Base-by-base conservation (phyloP, 2,329 filamentous ascomycete genomes). In the Nothomitra cinnamomea region DNA sequence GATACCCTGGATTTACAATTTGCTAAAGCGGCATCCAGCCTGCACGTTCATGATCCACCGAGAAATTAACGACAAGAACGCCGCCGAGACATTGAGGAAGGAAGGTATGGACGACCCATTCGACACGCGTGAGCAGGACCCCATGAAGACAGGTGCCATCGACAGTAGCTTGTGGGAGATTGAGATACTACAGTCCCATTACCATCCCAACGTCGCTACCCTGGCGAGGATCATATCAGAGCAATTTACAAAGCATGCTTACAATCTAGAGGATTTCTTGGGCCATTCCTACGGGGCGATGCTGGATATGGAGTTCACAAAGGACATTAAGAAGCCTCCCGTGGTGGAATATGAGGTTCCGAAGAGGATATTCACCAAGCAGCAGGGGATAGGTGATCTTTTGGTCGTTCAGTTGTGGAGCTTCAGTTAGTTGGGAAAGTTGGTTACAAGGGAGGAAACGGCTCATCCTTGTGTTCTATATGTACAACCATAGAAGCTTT, bases 31-130 rank as follows among this genome's bases (percentile, higher is more conserved):
- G 59, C 92, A 98, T 65, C 90, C 90, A 1, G 80, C 82, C 1
- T 94, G 87, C 63, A 94, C 90, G 0, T 96, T 95, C 62, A 94
- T 98, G 88, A 79, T 98, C 59, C 94, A 98, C 66, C 81, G 92
- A 53, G 80, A 79, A 56, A 72, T 76, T 38, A 75, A 74, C 49
- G 79, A 80, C 42, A 64, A 73, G 1, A 76, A 80, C 52, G 69
- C 72, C 51, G 78, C 76, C 60, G 74, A 76, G 53, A 62, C 73
- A 51, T 69, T 89, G 21, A 77, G 84, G 60, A 74, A 76, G 28
- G 66, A 75, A 35, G 79, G 78, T 45, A 75, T 80, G 69, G 69
- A 76, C 47, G 94, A 98, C 62, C 83, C 86, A 0, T 98, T 95
- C 64, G 66, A 85, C 55, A 75, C 82, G 52, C 70, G 79, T 3